phyloP scores from a whole-genome alignment of 2,329 filamentous ascomycete species.

The Microsporum ferrugineum region DNA sequence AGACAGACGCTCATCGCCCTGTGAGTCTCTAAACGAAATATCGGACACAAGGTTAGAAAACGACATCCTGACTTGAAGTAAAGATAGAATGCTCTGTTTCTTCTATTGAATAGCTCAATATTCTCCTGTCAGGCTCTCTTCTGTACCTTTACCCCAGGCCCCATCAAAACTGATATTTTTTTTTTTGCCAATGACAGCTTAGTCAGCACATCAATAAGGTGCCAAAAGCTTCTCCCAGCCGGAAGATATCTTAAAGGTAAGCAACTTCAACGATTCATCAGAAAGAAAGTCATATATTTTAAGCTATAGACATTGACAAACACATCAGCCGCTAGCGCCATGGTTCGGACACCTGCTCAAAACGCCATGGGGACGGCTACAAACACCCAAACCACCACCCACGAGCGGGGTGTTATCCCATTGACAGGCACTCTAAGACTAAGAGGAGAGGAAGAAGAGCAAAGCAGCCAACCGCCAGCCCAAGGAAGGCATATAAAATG shows the following conservation, averaged over 20 bases:
- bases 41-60: slow-evolving; percentile 42
- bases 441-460: slow-evolving; percentile 9
- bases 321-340: not conserved
- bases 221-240: not conserved
- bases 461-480: not conserved
- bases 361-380: not conserved
- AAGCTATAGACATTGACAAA: not conserved
- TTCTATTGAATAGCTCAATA: not conserved
- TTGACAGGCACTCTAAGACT: slow-evolving; percentile 11
- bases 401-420: not conserved
- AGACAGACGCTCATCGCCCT: slow-evolving; percentile 33
- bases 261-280: not conserved
- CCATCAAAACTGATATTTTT: not conserved
- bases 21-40: slow-evolving; percentile 35
- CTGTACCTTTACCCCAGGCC: not conserved
- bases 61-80: slow-evolving; percentile 28
- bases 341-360: not conserved
- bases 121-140: not conserved
- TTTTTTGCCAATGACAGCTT: not conserved
- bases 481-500: slow-evolving; percentile 57
- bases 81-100: not conserved
- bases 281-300: not conserved
- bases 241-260: not conserved
- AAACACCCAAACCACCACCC: not conserved
- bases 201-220: not conserved